Evolutionary conservation across 805 yeast species (phyloP).

Genomic region (Ogataea neopini): DNA sequence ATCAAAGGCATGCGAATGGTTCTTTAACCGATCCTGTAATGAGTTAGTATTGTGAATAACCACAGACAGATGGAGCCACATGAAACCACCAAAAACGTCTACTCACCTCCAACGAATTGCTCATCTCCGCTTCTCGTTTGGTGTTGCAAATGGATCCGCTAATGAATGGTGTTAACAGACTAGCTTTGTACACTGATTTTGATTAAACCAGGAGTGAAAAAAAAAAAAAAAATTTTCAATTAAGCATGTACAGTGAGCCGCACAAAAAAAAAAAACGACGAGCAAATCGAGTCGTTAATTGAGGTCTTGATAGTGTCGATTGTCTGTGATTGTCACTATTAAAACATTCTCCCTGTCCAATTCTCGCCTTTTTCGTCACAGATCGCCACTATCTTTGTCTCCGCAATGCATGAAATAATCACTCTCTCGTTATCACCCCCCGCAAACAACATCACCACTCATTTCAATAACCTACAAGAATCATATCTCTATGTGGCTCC

Average conservation of each 20-base stretch:
- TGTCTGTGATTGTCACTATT: too few relatives aligned
- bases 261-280: conserved; percentile 2
- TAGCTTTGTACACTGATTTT: neutral
- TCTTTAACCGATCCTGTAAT: conserved; percentile 67
- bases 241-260: conserved; percentile 8
- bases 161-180: neutral
- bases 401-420: conserved; percentile 69
- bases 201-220: neutral
- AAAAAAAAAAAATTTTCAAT: conserved; percentile 10
- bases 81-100: too few relatives aligned
- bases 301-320: too few relatives aligned
- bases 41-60: neutral
- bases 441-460: conserved; percentile 76
- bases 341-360: neutral
- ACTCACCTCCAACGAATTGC: conserved; percentile 19
- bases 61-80: too few relatives aligned
- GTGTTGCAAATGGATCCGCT: neutral
- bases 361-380: too few relatives aligned
- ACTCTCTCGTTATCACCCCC: conserved; percentile 69
- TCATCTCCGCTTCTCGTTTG: conserved; percentile 9
- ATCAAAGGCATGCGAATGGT: conserved; percentile 80
- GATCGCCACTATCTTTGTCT: too few relatives aligned
- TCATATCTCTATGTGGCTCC: conserved; percentile 56
- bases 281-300: neutral
- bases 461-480: conserved; percentile 81